These are phyloP conservation scores for Crithidia bombi DNA, from an alignment of 208 protist species.

Conservation along the genomic window DNA sequence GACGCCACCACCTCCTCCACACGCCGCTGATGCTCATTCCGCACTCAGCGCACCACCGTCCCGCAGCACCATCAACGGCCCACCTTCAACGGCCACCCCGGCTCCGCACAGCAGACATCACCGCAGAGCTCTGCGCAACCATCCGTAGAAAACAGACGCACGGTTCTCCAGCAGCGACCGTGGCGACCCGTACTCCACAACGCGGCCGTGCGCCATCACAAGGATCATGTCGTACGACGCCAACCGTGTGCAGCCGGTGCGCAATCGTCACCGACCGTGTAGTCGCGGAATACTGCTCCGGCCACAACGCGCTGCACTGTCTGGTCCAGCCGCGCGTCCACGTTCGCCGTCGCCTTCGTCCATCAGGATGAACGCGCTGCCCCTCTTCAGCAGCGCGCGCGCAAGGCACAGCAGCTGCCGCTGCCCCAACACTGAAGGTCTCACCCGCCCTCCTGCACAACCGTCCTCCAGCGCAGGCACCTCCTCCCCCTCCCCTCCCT, in stretches of 20 bases:
- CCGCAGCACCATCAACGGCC: no score
- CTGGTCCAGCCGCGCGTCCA: conserved; percentile 47
- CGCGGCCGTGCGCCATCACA: conserved; percentile 57
- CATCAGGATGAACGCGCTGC: conserved; percentile 70
- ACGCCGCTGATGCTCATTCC: conserved; percentile 5
- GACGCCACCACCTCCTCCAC: conserved; percentile 22
- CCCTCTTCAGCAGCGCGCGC: conserved; percentile 63
- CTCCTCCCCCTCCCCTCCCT: conserved; percentile 3
- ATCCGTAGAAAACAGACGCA: conserved; percentile 24
- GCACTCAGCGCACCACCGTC: conserved; percentile 4
- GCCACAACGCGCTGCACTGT: conserved; percentile 58
- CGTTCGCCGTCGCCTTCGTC: conserved; percentile 80
- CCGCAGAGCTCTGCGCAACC: conserved; percentile 27
- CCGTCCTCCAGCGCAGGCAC: conserved; percentile 8
- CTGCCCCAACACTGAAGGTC: conserved; percentile 76
- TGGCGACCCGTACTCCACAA: conserved; percentile 27
- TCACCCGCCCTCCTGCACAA: conserved; percentile 58
- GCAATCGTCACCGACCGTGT: conserved; percentile 77
- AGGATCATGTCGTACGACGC: conserved; percentile 66
- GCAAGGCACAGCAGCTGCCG: conserved; percentile 80
- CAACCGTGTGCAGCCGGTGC: conserved; percentile 71
- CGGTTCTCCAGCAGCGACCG: conserved; percentile 12
- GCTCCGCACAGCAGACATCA: not conserved
- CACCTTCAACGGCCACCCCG: conserved; percentile 1
- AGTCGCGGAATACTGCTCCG: conserved; percentile 40